phyloP scores from a whole-genome alignment of 768 basidiomycete genomes.

The Russula sp. region DNA sequence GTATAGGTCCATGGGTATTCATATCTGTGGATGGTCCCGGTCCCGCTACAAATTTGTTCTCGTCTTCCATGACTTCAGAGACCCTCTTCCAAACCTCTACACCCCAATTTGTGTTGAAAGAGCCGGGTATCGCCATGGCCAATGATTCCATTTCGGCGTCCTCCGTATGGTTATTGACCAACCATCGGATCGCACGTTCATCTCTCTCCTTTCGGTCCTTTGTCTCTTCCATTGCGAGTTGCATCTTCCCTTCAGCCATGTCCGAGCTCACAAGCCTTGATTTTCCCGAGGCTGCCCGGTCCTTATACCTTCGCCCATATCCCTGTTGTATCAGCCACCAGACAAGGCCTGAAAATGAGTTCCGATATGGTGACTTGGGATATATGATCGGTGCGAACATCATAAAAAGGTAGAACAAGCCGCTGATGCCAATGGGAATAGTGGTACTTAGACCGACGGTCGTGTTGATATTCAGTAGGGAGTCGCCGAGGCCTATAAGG shows the following conservation, averaged over 20 bases:
- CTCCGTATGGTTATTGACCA: background rate
- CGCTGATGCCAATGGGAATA: constrained; percentile 4
- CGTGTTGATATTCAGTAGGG: constrained; percentile 32
- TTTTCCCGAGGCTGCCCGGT: background rate
- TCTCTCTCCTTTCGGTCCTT: background rate
- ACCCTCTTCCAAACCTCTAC: background rate
- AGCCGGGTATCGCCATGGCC: background rate
- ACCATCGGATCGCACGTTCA: background rate
- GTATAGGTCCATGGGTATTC: background rate
- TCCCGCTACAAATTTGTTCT: background rate
- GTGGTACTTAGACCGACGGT: constrained; percentile 6
- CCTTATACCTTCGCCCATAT: background rate
- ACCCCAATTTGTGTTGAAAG: background rate
- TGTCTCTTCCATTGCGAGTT: background rate
- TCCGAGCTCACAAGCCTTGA: background rate
- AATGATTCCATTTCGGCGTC: background rate
- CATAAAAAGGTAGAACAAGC: constrained; percentile 15
- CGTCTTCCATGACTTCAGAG: background rate
- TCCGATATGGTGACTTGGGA: constrained; percentile 10
- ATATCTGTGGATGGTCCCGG: background rate
- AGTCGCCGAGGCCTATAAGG: constrained; percentile 43
- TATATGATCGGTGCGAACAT: constrained; percentile 7
- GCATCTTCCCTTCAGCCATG: background rate
- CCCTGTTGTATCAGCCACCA: constrained; percentile 4
- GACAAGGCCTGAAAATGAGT: constrained; percentile 2